phyloP scores from a whole-genome alignment of 345 rosid genomes.

The Eucalyptus camaldulensis region DNA sequence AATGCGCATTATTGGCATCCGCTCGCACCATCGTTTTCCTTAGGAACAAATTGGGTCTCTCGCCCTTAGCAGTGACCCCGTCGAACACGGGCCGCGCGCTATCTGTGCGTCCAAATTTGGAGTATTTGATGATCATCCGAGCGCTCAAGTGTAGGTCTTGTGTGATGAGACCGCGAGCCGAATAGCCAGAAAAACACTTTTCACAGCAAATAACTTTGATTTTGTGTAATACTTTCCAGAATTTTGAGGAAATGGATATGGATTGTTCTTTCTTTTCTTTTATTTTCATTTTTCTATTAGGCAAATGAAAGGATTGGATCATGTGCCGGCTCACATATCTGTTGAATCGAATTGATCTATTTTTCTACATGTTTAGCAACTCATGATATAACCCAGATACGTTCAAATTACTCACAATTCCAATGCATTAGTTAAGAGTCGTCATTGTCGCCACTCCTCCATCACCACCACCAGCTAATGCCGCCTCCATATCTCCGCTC shows the following conservation, averaged over 20 bases:
- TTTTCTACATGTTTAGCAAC: not conserved
- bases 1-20: constrained; percentile 12
- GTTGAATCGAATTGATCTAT: not conserved
- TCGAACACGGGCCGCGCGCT: constrained; percentile 17
- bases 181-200: not conserved
- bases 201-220: not conserved
- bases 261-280: not conserved
- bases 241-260: not conserved
- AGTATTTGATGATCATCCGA: constrained; percentile 16
- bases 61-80: not conserved
- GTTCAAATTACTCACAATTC: not conserved
- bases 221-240: not conserved
- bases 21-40: constrained; percentile 40
- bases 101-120: constrained; percentile 8
- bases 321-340: not conserved
- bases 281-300: accelerated
- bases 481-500: not conserved
- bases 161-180: constrained; percentile 1
- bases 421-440: not conserved
- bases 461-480: not conserved
- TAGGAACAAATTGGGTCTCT: constrained; percentile 14
- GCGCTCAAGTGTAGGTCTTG: constrained; percentile 14
- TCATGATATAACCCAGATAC: not conserved
- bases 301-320: not conserved
- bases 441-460: not conserved